Conservation (phyloP, 1,284 basidiomycete species). For the Kwoniella shivajii region DNA sequence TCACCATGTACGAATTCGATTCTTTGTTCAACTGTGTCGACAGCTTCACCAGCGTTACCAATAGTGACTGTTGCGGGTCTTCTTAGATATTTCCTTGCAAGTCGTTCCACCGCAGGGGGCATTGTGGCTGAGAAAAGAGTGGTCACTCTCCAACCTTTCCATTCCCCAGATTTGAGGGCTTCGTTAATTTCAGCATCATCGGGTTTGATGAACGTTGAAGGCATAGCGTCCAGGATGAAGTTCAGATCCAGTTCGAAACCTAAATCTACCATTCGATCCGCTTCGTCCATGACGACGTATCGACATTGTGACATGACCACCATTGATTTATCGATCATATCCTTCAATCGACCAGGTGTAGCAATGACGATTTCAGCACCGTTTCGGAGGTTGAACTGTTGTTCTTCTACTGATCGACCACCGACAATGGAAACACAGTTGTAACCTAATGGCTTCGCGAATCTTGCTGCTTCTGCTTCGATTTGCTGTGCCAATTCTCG, state of each 20-base stretch:
- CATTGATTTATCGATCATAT: constrained; percentile 93
- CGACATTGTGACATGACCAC: constrained; percentile 94
- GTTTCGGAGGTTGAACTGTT: constrained; percentile 91
- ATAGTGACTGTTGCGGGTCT: constrained; percentile 95
- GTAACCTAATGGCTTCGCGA: constrained; percentile 83
- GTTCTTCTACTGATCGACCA: constrained; percentile 91
- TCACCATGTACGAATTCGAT: constrained; percentile 91
- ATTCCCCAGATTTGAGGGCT: constrained; percentile 54
- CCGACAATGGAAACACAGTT: constrained; percentile 96
- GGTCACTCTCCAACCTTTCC: constrained; percentile 77
- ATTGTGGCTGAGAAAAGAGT: constrained; percentile 97
- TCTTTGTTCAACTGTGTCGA: constrained; percentile 94
- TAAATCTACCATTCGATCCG: constrained; percentile 96
- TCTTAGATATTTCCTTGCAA: constrained; percentile 90
- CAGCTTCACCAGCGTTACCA: constrained; percentile 94
- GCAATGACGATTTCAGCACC: constrained; percentile 98
- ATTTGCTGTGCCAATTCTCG: constrained; percentile 98
- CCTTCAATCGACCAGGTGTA: constrained; percentile 95
- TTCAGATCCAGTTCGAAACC: constrained; percentile 94
- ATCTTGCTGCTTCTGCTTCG: constrained; percentile 87
- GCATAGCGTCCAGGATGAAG: constrained; percentile 92
- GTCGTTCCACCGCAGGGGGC: constrained; percentile 91
- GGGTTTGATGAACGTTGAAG: constrained; percentile 79
- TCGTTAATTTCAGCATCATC: constrained; percentile 70
- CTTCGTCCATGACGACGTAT: constrained; percentile 99